phyloP scores from a whole-genome alignment of 2,329 filamentous ascomycete genomes.

The Phialemoniopsis sp. region DNA sequence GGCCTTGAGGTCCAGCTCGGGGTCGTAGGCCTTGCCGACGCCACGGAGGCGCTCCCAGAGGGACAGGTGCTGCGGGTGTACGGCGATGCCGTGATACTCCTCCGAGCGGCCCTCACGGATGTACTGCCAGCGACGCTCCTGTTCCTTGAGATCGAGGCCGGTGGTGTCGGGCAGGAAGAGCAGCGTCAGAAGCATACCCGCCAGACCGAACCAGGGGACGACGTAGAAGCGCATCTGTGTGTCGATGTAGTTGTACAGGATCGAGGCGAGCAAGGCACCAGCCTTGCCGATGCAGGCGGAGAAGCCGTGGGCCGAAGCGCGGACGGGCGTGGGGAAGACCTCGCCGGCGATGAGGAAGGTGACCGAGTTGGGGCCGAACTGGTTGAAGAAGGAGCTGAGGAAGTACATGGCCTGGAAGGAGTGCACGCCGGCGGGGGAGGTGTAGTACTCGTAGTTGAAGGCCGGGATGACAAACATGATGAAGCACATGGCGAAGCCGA shows the following conservation, averaged over 20 bases:
- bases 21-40: slow-evolving; percentile 77
- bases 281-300: slow-evolving; percentile 88
- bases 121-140: slow-evolving; percentile 89
- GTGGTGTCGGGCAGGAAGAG: slow-evolving; percentile 96
- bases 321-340: slow-evolving; percentile 92
- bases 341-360: slow-evolving; percentile 96
- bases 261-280: slow-evolving; percentile 79
- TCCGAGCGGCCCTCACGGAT: slow-evolving; percentile 72
- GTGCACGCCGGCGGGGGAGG: slow-evolving; percentile 64
- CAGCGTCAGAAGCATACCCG: slow-evolving; percentile 76
- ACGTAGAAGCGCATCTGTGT: slow-evolving; percentile 83
- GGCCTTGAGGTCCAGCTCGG: slow-evolving; percentile 75
- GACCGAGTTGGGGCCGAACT: slow-evolving; percentile 94
- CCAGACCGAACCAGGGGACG: slow-evolving; percentile 92
- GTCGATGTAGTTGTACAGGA: slow-evolving; percentile 94
- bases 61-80: slow-evolving; percentile 84
- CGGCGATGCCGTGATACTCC: slow-evolving; percentile 90
- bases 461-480: slow-evolving; percentile 89
- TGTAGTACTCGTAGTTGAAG: slow-evolving; percentile 86
- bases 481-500: slow-evolving; percentile 92
- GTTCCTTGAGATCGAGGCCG: slow-evolving; percentile 92
- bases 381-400: slow-evolving; percentile 97
- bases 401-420: slow-evolving; percentile 99
- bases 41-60: slow-evolving; percentile 82
- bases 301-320: slow-evolving; percentile 90